These are phyloP conservation scores for Salix arbutifolia DNA, from an alignment of 345 rosid species.

Conservation along the genomic window DNA sequence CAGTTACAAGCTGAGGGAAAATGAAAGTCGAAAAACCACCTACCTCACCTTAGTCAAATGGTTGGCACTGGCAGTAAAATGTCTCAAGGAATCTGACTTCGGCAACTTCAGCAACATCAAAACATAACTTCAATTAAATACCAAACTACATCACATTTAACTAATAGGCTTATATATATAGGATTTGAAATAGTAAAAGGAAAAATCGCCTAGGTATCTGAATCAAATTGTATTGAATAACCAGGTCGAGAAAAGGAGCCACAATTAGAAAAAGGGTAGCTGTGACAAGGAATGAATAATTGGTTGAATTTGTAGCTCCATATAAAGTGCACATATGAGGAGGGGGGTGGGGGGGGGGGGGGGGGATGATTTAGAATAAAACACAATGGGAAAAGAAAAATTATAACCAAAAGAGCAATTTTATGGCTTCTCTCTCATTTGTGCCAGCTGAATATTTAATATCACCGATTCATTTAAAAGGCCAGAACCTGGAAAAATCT, in stretches of 20 bases:
- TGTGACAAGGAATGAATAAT: background rate
- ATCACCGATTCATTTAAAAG: background rate
- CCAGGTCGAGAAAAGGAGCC: background rate
- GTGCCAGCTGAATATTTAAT: background rate
- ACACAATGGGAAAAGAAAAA: background rate
- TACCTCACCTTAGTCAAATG: conserved; percentile 29
- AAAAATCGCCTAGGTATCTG: too few species aligned
- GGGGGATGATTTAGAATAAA: background rate
- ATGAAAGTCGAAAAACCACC: background rate
- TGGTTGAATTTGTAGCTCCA: background rate
- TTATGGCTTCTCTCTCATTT: background rate
- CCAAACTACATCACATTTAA: background rate
- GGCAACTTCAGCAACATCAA: conserved; percentile 29
- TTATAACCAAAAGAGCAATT: background rate
- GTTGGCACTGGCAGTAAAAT: conserved; percentile 18
- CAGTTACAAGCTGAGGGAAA: background rate
- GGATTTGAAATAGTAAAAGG: background rate
- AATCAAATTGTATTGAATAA: background rate
- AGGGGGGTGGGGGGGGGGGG: too few species aligned
- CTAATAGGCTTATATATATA: background rate
- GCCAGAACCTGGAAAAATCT: background rate
- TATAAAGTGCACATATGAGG: background rate
- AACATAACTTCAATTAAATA: background rate
- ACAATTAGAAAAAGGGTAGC: background rate
- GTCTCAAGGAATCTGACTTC: conserved; percentile 24